Evolutionary conservation across 1,284 basidiomycete genomes (phyloP), one percentile per base, ranked within the genome.

Genomic region (Hypsizygus ulmarius): DNA sequence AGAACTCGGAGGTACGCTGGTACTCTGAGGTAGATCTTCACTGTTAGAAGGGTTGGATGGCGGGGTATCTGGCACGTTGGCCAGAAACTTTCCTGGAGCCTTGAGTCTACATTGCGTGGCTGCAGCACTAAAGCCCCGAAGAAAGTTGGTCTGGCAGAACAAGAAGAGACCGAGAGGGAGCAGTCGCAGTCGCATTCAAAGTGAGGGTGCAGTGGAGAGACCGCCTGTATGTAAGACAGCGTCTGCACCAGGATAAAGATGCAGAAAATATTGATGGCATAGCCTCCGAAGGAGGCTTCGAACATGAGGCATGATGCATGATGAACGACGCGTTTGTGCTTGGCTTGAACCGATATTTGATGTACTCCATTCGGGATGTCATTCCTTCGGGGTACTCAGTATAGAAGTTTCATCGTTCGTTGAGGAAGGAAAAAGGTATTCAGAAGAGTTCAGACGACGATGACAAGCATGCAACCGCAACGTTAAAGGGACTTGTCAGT

Each of bases 81-180:
- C 30, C 39, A 49, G 34, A 12, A 16, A 41, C 54, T 54, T 52
- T 44, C 41, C 46, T 12, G 45, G 43, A 14, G 41, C 32, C 45
- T 51, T 49, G 33, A 65, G 59, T 29, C 52, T 52, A 47, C 64
- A 65, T 52, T 64, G 60, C 30, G 58, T 47, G 5, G 55, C 48
- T 30, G 46, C 50, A 14, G 47, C 41, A 18, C 14, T 29, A 19
- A 27, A 15, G 39, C n/a, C 30, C 27, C 43, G 25, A 19, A 47
- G 36, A 11, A 54, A 10, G 18, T 35, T 43, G 14, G 39, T 32
- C n/a, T 51, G 53, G 30, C 41, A 50, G 15, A 56, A 44, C 11
- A 58, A 29, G 15, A 47, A 35, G 10, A 58, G 27, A 7, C 34
- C 47, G 2, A 55, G 32, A 8, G 52, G 43, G 15, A 47, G 40